Percentiles rank a stretch among this genome's conserved stretches.
Conservation (phyloP, 257 asterid species). For the Solanum piurae region DNA sequence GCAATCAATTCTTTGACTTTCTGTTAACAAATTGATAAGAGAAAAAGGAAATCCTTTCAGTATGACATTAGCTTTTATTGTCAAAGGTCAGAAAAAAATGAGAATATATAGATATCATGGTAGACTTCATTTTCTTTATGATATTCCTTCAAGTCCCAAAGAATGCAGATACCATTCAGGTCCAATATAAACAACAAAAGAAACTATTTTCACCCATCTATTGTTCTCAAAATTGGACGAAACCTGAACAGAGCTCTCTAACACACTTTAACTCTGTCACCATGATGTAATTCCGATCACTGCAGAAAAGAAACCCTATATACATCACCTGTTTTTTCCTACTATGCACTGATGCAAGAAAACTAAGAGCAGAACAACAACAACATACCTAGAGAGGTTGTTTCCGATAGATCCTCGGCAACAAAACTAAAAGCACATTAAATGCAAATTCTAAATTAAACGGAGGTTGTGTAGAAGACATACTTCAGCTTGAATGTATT, state of each 20-base stretch:
- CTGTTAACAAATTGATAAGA: background rate
- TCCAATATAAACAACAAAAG: background rate
- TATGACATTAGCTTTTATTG: background rate
- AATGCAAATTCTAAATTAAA: background rate
- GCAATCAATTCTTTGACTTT: background rate
- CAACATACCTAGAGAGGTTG: background rate
- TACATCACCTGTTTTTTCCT: background rate
- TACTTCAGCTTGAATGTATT: slow-evolving; percentile 21
- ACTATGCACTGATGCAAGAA: background rate
- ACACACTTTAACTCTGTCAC: background rate
- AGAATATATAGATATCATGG: background rate
- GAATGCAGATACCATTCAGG: background rate
- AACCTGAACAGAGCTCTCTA: background rate
- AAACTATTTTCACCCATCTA: background rate
- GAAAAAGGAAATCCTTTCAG: background rate
- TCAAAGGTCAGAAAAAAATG: background rate
- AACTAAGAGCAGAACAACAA: background rate
- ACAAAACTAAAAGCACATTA: background rate
- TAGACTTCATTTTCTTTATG: background rate
- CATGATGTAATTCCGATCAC: background rate
- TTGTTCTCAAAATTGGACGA: background rate
- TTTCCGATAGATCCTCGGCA: background rate
- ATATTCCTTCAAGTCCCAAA: background rate
- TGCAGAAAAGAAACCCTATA: background rate
- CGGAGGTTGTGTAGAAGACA: background rate